Percentiles rank a stretch among this genome's conserved stretches.
These are phyloP conservation scores for Epithele typhae DNA, from an alignment of 768 basidiomycete genomes.

Conservation along the genomic window DNA sequence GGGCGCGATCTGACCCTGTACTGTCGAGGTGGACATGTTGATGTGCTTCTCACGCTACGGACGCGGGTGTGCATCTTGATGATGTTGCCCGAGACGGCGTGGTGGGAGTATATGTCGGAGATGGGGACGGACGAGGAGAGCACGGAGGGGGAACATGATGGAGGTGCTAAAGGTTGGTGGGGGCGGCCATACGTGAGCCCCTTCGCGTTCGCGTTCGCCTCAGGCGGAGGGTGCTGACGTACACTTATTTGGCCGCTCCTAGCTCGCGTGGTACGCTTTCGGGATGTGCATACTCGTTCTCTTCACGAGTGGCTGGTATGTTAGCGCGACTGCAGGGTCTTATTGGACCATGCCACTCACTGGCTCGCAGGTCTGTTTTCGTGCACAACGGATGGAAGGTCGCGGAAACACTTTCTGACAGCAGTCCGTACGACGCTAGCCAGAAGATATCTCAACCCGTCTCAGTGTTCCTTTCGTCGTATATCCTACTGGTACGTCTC, in stretches of 20 bases:
- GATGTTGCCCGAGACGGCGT: constrained; percentile 58
- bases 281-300: constrained; percentile 20
- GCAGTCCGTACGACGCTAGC: background rate
- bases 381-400: constrained; percentile 23
- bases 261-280: constrained; percentile 27
- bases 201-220: background rate
- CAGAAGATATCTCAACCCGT: constrained; percentile 10
- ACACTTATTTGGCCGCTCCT: background rate
- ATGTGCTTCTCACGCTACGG: constrained; percentile 53
- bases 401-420: constrained; percentile 7
- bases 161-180: constrained; percentile 41
- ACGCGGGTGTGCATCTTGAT: constrained; percentile 59
- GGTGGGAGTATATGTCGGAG: constrained; percentile 67
- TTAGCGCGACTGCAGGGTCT: background rate
- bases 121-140: constrained; percentile 45
- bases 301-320: constrained; percentile 25
- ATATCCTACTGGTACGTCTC: constrained; percentile 22
- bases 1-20: too few species aligned
- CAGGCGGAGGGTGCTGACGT: background rate
- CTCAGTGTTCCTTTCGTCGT: constrained; percentile 22
- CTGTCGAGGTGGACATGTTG: too few species aligned
- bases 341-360: background rate
- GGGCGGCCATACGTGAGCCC: constrained; percentile 24
- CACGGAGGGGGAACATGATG: constrained; percentile 46
- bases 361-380: constrained; percentile 19